A percentile compares a stretch with the other conserved stretches of the same genome.
Conservation (phyloP, 1,139 yeast genomes). For the Hemisphaericaspora xylanilytica region DNA sequence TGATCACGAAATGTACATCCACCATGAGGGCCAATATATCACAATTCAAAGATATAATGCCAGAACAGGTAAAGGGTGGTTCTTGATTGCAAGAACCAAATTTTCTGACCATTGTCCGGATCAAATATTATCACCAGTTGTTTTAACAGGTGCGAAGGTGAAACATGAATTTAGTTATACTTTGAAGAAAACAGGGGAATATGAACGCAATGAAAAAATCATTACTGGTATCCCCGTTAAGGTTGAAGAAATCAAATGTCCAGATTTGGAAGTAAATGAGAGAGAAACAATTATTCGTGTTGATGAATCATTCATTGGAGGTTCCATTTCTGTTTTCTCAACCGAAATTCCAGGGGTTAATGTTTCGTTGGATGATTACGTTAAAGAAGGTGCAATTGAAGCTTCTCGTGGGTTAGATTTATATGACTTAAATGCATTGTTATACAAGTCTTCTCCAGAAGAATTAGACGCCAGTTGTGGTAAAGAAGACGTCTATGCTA, state of each 20-base stretch:
- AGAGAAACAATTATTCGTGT: slow-evolving; percentile 52
- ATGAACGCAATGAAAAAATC: slow-evolving; percentile 36
- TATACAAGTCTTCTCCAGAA: slow-evolving; percentile 82
- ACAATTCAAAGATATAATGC: slow-evolving; percentile 88
- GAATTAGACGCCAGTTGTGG: slow-evolving; percentile 82
- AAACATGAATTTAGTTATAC: slow-evolving; percentile 59
- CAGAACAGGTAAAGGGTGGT: slow-evolving; percentile 84
- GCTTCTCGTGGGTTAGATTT: slow-evolving; percentile 63
- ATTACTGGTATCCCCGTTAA: slow-evolving; percentile 64
- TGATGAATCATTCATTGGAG: slow-evolving; percentile 67
- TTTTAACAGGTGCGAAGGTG: slow-evolving; percentile 65
- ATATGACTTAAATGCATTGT: slow-evolving; percentile 69
- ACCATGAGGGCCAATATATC: slow-evolving; percentile 88
- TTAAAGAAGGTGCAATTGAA: slow-evolving; percentile 70
- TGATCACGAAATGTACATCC: slow-evolving; percentile 90
- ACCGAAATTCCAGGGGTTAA: slow-evolving; percentile 65
- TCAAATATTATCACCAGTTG: slow-evolving; percentile 59
- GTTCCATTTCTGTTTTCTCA: slow-evolving; percentile 81
- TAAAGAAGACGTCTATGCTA: slow-evolving; percentile 62
- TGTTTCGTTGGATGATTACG: slow-evolving; percentile 55
- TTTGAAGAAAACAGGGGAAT: slow-evolving; percentile 54
- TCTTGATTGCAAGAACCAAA: slow-evolving; percentile 82
- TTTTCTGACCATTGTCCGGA: slow-evolving; percentile 47
- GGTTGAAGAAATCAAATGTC: slow-evolving; percentile 51
- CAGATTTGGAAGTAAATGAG: slow-evolving; percentile 42